Conservation (phyloP, 768 basidiomycete species). For the Phanerochaete sordida region DNA sequence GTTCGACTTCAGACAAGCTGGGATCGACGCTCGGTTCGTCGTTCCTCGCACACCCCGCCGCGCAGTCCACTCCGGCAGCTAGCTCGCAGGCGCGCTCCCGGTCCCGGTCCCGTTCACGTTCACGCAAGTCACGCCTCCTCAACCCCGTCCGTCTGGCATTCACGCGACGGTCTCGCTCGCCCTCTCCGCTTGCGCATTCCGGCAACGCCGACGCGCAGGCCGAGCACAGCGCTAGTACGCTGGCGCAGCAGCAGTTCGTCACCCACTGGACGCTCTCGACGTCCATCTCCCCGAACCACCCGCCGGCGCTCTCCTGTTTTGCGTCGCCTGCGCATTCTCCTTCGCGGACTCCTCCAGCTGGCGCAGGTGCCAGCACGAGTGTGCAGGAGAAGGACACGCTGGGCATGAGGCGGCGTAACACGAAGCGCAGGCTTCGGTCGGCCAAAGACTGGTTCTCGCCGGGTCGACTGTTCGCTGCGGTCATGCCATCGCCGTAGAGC, state of each 20-base stretch:
- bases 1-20: neutral
- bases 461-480: conserved; percentile 27
- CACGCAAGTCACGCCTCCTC: conserved; percentile 28
- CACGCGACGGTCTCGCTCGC: conserved; percentile 25
- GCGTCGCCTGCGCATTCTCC: conserved; percentile 15
- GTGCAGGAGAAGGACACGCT: conserved; percentile 18
- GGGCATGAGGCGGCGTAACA: conserved; percentile 24
- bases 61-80: neutral
- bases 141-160: conserved; percentile 30
- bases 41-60: conserved; percentile 1
- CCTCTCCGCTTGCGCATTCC: neutral
- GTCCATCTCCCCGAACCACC: conserved; percentile 10
- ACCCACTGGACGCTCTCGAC: conserved; percentile 16
- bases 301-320: conserved; percentile 4
- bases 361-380: conserved; percentile 14
- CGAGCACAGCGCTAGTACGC: neutral
- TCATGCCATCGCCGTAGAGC: conserved; percentile 22
- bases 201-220: neutral
- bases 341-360: conserved; percentile 9
- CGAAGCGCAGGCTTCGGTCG: conserved; percentile 24
- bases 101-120: conserved; percentile 4
- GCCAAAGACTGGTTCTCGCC: conserved; percentile 34
- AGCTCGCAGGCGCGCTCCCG: conserved; percentile 1
- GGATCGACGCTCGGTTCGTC: conserved; percentile 7
- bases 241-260: neutral